Percentiles rank a stretch among this genome's conserved stretches.
phyloP scores from a whole-genome alignment of 441 rosid genomes.

The Corymbia calophylla region DNA sequence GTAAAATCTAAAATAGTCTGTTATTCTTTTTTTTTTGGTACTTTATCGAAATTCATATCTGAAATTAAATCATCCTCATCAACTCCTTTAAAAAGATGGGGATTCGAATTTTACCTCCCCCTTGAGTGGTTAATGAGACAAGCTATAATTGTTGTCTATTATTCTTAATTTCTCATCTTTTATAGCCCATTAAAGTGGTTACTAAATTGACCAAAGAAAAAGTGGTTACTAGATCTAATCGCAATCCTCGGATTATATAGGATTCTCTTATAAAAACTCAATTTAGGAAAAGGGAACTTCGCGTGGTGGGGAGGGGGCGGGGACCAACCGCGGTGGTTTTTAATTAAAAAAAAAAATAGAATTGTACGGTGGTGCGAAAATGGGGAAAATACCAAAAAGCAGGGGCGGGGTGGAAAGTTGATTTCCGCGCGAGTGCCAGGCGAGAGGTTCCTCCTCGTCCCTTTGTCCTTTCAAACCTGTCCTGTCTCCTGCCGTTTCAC shows the following conservation, averaged over 20 bases:
- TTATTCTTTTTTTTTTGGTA: too few relatives aligned
- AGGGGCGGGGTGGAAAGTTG: neutral
- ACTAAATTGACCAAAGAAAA: neutral
- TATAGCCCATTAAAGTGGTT: too few relatives aligned
- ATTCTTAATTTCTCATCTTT: too few relatives aligned
- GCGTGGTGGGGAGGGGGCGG: neutral
- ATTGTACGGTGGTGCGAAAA: neutral
- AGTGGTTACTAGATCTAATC: neutral
- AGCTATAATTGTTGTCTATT: too few relatives aligned
- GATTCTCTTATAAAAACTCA: neutral
- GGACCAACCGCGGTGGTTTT: neutral
- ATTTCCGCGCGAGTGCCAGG: neutral
- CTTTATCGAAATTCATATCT: too few relatives aligned
- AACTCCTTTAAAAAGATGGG: too few relatives aligned
- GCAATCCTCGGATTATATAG: rapidly evolving
- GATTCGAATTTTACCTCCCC: too few relatives aligned
- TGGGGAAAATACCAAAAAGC: neutral
- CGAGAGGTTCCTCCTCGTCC: neutral
- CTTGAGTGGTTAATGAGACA: too few relatives aligned
- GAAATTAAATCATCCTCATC: too few relatives aligned
- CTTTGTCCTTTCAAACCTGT: neutral
- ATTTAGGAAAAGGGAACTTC: neutral
- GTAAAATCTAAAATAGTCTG: too few relatives aligned
- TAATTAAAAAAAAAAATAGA: neutral
- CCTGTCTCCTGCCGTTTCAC: neutral